Base-by-base conservation (phyloP, 495 filamentous ascomycete genomes). In the Podospora anserina region DNA sequence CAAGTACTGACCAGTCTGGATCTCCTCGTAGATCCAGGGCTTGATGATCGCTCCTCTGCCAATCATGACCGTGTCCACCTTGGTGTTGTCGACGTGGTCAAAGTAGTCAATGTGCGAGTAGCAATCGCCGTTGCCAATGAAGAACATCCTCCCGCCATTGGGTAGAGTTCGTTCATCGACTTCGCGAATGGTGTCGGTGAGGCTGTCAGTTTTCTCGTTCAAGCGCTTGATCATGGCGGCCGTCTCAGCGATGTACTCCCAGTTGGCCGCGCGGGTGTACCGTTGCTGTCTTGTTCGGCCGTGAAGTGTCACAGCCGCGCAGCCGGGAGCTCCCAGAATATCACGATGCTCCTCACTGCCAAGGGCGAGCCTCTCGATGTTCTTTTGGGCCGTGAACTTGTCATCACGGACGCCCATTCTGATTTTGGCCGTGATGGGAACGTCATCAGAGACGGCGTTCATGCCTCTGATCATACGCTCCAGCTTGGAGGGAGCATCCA, bases 11-110 rank as follows among this genome's bases (percentile, higher is more conserved):
- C 91, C 90, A 44, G 86, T 84, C 68, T 90, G 88, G 68, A 99
- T 98, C 78, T 99, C 95, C 76, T 98, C 95, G 75, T 97, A 99
- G 63, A 99, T 79, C 95, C 95, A 99, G 1, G 96, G 93, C 80
- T 98, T 99, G 78, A 97, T 90, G 68, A 98, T 82, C 5, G 94
- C 94, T 58, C 94, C 94, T 65, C 94, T 89, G 16, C 87, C 94
- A 64, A 97, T 85, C 94, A 98, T 98, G 69, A 96, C 91, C 11
- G 85, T 86, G 80, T 97, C 93, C 19, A 97, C 93, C 26, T 86
- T 85, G 28, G 91, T 86, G 64, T 92, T 85, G 32, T 88, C 83
- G 60, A 98, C 82, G 74, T 95, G 92, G 55, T 88, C 77, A 66
- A 88, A 87, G 76, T 98, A 98, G 75, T 97, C 92, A 23, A 89